Evolutionary conservation across 164 flowering plant species (phyloP), one percentile per base, ranked within the genome.

Genomic region (Cinnamomum micranthum): DNA sequence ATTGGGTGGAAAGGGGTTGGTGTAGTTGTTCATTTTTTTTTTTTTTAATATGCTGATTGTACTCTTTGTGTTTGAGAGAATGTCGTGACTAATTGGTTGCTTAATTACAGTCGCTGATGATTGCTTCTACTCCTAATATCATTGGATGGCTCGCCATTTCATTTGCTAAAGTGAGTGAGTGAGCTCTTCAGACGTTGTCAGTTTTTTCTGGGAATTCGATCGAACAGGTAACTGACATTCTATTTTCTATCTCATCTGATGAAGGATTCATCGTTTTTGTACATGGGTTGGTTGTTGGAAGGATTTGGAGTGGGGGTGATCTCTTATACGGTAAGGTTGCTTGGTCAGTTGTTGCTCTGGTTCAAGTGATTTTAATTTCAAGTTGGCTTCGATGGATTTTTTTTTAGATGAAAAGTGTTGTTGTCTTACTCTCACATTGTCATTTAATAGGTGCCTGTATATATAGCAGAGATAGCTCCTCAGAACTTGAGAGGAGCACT

Each of bases 381-480:
- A n/a, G 22, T 35, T 50, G 27, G 51, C 13, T 47, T 69, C 17
- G n/a, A 19, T 4, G 19, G 55, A 41, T n/a, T 20, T 24, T 24
- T 24, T 24, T 24, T 24, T 69, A 2, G 23, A 41, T 47, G 27
- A n/a, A 33, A 50, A 13, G 52, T 19, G 6, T 15, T 19, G 17
- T 47, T 9, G 52, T 23, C 35, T 35, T 33, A 24, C n/a, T 58
- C 65, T 31, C 17, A 23, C 22, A 27, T 35, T 17, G 5, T 60
- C 50, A 13, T 62, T 22, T 50, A n/a, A 27, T 71, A 92, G 97
- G 97, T 92, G 59, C 95, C 97, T 69, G 94, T 92, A 11, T 92
- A 92, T 82, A 92, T 92, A 80, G 97, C 97, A 69, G 97, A 92
- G 80, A 91, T 92, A 81, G 79, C 97, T 22, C 97, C 97, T 77